A percentile compares a stretch with the other conserved stretches of the same genome.
Evolutionary conservation across 352 stramenopile genomes (phyloP).

Genomic region (Phytophthora fragariaefolia): DNA sequence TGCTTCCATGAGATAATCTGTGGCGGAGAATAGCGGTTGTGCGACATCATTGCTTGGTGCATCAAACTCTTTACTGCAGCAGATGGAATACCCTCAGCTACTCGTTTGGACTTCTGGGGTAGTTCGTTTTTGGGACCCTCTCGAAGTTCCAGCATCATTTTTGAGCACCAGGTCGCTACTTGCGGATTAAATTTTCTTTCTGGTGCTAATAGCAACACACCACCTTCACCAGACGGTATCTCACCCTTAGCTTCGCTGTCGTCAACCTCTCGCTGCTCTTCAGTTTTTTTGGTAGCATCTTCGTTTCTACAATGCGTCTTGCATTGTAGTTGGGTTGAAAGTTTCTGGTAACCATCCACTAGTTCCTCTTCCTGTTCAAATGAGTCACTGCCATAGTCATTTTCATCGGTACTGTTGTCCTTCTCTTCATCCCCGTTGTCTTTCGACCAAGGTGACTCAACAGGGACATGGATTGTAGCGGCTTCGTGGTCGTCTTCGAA

Average conservation of each 20-base stretch:
- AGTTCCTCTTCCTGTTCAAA: conserved; percentile 23
- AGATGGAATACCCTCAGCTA: conserved; percentile 3
- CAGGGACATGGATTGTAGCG: neutral
- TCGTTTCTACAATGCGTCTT: no score
- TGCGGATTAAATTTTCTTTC: neutral
- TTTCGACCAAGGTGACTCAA: neutral
- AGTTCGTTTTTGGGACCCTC: neutral
- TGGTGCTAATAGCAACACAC: neutral
- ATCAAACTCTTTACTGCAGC: conserved; percentile 18
- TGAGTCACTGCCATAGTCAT: conserved; percentile 18
- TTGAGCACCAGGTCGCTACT: conserved; percentile 21
- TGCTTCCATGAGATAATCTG: neutral
- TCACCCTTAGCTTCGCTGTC: neutral
- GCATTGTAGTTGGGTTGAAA: no score
- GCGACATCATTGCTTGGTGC: conserved; percentile 2
- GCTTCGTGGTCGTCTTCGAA: conserved; percentile 31
- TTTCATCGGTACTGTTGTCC: neutral
- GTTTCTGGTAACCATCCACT: neutral
- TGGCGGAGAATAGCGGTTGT: neutral
- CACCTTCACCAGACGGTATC: neutral
- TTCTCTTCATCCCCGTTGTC: neutral
- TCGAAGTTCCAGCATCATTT: conserved; percentile 13
- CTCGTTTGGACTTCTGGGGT: neutral
- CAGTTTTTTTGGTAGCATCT: no score
- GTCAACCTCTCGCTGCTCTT: neutral